phyloP scores from a whole-genome alignment of 805 yeast species.

The Starmerella lactis-condensi region DNA sequence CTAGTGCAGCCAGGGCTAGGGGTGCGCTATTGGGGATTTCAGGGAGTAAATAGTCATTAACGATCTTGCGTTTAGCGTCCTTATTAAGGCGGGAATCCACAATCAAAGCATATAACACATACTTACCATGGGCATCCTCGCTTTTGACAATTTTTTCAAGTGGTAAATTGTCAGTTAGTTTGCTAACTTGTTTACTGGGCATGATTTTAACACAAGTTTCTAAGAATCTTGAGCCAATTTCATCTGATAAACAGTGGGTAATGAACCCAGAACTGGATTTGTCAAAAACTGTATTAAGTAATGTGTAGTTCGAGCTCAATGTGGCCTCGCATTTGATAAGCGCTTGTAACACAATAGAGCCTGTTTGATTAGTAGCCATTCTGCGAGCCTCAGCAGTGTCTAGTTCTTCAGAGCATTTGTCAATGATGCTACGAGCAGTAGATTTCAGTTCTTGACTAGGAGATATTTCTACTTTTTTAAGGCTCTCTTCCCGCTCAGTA shows the following conservation, averaged over 20 bases:
- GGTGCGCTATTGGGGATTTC: background rate
- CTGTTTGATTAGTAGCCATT: conserved; percentile 55
- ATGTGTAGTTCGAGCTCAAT: conserved; percentile 7
- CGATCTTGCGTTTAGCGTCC: conserved; percentile 4
- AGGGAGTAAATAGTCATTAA: background rate
- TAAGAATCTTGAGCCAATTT: conserved; percentile 87
- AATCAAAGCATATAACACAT: conserved; percentile 54
- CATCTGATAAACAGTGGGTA: conserved; percentile 63
- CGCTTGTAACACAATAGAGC: conserved; percentile 56
- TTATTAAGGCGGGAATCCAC: conserved; percentile 15
- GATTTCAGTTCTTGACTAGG: conserved; percentile 3
- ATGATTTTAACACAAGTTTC: conserved; percentile 50
- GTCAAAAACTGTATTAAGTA: conserved; percentile 7
- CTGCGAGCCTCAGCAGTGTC: conserved; percentile 42
- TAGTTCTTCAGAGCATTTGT: conserved; percentile 17
- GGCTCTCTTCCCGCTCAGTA: conserved; percentile 44
- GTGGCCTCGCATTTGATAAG: conserved; percentile 10
- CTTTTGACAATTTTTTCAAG: conserved; percentile 56
- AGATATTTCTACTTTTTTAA: conserved; percentile 24
- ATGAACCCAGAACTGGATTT: conserved; percentile 46
- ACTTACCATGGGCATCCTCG: conserved; percentile 51
- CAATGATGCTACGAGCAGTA: conserved; percentile 24
- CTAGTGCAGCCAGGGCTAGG: conserved; percentile 4
- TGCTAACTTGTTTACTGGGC: conserved; percentile 48
- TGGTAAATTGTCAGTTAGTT: conserved; percentile 49